These are phyloP conservation scores for Colletotrichum orbiculare DNA, from an alignment of 2,329 filamentous ascomycete genomes.

Conservation along the genomic window DNA sequence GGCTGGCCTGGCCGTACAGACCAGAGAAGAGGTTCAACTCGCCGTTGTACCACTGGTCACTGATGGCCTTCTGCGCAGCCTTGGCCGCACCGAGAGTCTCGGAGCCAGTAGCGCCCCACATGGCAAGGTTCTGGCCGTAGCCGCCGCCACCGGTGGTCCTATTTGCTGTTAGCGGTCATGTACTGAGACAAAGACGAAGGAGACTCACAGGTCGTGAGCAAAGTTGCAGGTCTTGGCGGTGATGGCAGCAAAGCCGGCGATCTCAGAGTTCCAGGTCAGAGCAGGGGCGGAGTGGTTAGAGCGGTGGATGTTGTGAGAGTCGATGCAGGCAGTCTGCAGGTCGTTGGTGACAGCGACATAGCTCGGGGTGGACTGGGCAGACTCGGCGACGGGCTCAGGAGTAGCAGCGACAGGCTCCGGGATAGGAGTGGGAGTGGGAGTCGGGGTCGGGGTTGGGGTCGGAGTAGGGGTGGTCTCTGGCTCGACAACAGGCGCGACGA, in stretches of 20 bases:
- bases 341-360: constrained; percentile 35
- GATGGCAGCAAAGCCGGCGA: constrained; percentile 71
- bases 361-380: constrained; percentile 40
- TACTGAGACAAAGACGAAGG: background rate
- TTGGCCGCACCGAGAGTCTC: constrained; percentile 59
- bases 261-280: constrained; percentile 72
- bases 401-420: constrained; percentile 26
- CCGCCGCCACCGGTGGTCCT: constrained; percentile 68
- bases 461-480: constrained; percentile 36
- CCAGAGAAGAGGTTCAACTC: constrained; percentile 68
- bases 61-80: constrained; percentile 75
- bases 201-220: constrained; percentile 78
- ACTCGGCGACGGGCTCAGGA: constrained; percentile 23
- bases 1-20: constrained; percentile 68
- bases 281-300: constrained; percentile 78
- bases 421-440: constrained; percentile 31
- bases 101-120: constrained; percentile 57
- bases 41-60: constrained; percentile 89
- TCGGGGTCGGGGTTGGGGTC: constrained; percentile 17
- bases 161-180: background rate
- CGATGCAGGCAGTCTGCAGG: constrained; percentile 59
- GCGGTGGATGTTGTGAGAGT: constrained; percentile 89
- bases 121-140: constrained; percentile 95
- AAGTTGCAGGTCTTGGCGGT: constrained; percentile 78
- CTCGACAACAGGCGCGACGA: constrained; percentile 16